Base-by-base conservation (phyloP, 148 eudicot genomes). In the Polygonum aviculare region DNA sequence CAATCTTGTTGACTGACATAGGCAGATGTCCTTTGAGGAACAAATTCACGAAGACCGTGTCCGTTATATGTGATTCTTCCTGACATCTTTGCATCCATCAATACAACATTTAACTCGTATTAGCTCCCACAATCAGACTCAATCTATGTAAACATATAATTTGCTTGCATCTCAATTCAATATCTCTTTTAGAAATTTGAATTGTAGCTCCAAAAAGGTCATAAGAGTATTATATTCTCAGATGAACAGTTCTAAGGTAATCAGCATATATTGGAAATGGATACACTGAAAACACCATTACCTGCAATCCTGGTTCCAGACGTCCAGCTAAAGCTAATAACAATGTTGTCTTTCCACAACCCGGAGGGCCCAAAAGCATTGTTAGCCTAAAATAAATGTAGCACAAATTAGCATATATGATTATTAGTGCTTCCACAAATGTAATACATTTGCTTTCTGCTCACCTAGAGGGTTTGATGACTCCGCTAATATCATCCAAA, bases 1-100 rank as follows among this genome's bases (percentile, higher is more conserved):
- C 94, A 89, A 84, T 95, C 99, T 74, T 95, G 91, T 83, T 95
- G 99, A 83, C 87, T 93, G 72, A 95, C 98, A 86, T 95, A 95
- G 78, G 94, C 84, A 71, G 99, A 83, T 75, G 99, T 95, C 80
- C 88, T 93, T 73, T 95, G 99, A 78, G 99, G 99, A 84, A 95
- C 94, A 86, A 95, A 95, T 81, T 95, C 98, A 12, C 85, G 88
- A 67, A 93, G 77, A 74, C 82, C 88, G 83, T 95, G 98, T 77
- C 99, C 99, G 69, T 95, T 95, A 82, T 95, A 95, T 38, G 97
- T 85, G 81, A 95, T 82, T 83, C 82, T 85, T 85, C 99, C 99
- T 91, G 98, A 89, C 86, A 82, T 84, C 99, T 95, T 87, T 81
- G 82, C 77, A 78, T 69, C 70, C 77, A 84, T 78, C 81, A 86